Evolutionary conservation across 106 monocot species (phyloP).

Genomic region (Acanthochlamys bracteata): DNA sequence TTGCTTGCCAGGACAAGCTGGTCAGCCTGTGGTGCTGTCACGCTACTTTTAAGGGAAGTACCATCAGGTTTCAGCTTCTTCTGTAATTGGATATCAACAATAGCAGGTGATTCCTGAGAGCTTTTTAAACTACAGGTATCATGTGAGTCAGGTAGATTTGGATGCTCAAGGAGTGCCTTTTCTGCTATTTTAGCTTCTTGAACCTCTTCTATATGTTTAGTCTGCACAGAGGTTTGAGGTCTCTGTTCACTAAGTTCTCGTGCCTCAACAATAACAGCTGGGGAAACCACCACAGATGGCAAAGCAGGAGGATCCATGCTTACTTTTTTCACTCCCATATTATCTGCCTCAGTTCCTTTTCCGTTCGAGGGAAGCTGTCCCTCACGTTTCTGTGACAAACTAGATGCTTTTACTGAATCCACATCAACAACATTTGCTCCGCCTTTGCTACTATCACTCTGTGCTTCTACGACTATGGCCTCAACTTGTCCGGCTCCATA

Average conservation of each 20-base stretch:
- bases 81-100: constrained; percentile 8
- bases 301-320: neutral
- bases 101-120: neutral
- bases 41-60: constrained; percentile 1
- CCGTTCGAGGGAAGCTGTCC: constrained; percentile 2
- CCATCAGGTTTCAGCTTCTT: constrained; percentile 12
- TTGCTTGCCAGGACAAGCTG: constrained; percentile 4
- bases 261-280: constrained; percentile 5
- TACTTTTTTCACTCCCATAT: constrained; percentile 6
- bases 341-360: constrained; percentile 6
- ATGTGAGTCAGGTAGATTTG: constrained; percentile 8
- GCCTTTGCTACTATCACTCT: constrained; percentile 2
- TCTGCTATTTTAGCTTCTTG: constrained; percentile 4
- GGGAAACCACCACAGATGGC: neutral
- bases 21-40: constrained; percentile 1
- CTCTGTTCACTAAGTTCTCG: constrained; percentile 17
- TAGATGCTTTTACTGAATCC: constrained; percentile 3
- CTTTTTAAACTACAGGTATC: neutral
- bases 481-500: constrained; percentile 8
- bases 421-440: constrained; percentile 7
- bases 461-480: constrained; percentile 1
- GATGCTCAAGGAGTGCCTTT: neutral
- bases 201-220: constrained; percentile 3
- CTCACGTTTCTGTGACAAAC: constrained; percentile 10
- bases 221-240: neutral